A percentile compares a stretch with the other conserved stretches of the same genome.
Conservation (phyloP, 2,329 filamentous ascomycete genomes). For the Sporothrix luriei region DNA sequence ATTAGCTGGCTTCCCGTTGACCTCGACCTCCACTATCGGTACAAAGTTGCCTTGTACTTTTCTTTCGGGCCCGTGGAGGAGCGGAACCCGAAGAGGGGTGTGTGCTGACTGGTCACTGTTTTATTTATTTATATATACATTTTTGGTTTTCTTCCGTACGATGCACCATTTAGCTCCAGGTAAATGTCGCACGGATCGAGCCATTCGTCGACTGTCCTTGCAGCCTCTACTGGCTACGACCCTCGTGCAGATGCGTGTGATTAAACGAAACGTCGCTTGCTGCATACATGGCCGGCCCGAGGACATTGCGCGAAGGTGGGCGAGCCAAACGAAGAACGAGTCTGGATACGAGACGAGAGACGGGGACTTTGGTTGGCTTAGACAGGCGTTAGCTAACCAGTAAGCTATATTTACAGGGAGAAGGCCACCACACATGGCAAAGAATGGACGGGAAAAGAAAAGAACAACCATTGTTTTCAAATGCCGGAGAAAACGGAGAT, state of each 20-base stretch:
- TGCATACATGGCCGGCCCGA: not conserved
- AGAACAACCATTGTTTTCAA: too few species aligned
- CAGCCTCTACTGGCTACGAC: not conserved
- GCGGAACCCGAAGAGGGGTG: not conserved
- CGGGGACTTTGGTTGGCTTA: not conserved
- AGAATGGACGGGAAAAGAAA: not conserved
- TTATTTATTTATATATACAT: too few species aligned
- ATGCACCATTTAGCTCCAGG: too few species aligned
- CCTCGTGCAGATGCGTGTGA: not conserved
- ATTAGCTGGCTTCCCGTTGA: too few species aligned
- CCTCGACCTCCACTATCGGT: not conserved
- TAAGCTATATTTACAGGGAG: not conserved
- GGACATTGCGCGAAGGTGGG: not conserved
- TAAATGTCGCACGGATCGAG: not conserved
- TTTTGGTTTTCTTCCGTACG: not conserved
- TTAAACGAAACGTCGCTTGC: not conserved
- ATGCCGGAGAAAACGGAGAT: not conserved
- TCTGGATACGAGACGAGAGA: not conserved
- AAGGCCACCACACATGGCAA: not conserved
- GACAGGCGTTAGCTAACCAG: not conserved
- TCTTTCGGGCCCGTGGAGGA: not conserved
- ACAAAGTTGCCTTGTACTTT: constrained; percentile 7
- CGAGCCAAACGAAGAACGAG: not conserved
- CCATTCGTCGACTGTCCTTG: not conserved
- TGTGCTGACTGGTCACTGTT: not conserved